Percentiles rank a stretch among this genome's conserved stretches.
Evolutionary conservation across 768 basidiomycete genomes (phyloP).

Genomic region (Clathrus columnatus): DNA sequence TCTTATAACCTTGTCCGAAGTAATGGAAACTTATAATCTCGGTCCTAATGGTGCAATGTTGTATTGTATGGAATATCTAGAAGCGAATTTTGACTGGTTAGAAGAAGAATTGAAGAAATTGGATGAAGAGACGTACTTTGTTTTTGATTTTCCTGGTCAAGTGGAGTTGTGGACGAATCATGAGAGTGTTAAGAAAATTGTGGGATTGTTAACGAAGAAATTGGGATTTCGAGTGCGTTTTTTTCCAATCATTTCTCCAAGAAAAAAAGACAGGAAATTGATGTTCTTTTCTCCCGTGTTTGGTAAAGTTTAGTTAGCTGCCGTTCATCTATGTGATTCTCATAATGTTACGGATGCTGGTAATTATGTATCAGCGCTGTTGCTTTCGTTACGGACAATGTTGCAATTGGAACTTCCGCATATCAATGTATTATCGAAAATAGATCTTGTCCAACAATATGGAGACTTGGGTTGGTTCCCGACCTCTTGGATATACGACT

Average conservation of each 20-base stretch:
- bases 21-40: conserved; percentile 73
- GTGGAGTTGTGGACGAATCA: conserved; percentile 98
- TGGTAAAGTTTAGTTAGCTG: conserved; percentile 56
- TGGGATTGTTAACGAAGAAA: conserved; percentile 56
- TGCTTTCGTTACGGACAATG: conserved; percentile 92
- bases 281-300: not conserved
- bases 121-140: conserved; percentile 69
- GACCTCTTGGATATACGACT: not conserved
- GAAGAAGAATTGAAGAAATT: conserved; percentile 57
- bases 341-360: conserved; percentile 94
- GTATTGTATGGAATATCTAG: conserved; percentile 95
- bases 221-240: conserved; percentile 74
- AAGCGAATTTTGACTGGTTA: conserved; percentile 89
- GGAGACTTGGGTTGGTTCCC: conserved; percentile 73
- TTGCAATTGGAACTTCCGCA: conserved; percentile 98
- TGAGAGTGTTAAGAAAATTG: conserved; percentile 74
- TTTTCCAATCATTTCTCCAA: not conserved
- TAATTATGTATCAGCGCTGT: conserved; percentile 88
- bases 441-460: conserved; percentile 84
- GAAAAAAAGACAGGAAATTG: not conserved
- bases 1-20: conserved; percentile 80
- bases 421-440: conserved; percentile 92
- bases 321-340: conserved; percentile 92
- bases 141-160: conserved; percentile 96
- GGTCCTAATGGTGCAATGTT: conserved; percentile 96